Conservation (phyloP, 1,284 basidiomycete species). For the Apiotrichum porosum region DNA sequence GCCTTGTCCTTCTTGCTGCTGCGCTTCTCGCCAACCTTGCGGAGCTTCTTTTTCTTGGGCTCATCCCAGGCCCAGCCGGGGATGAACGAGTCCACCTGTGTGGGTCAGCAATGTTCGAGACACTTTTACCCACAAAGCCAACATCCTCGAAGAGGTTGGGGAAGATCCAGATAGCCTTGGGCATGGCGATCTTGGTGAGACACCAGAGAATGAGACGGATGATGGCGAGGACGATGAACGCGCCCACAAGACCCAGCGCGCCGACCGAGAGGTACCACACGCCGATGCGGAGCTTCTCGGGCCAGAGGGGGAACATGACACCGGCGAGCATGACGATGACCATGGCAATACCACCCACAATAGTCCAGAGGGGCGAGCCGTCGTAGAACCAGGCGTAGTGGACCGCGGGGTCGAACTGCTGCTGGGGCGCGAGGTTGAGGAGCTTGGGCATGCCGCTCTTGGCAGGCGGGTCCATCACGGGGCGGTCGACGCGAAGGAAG, state of each 20-base stretch:
- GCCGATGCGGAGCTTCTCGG: constrained; percentile 82
- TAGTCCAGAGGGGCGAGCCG: constrained; percentile 86
- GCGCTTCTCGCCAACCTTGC: constrained; percentile 22
- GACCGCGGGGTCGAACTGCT: constrained; percentile 65
- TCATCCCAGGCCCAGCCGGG: constrained; percentile 97
- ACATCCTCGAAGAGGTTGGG: constrained; percentile 98
- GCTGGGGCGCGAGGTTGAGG: constrained; percentile 72
- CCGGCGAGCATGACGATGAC: constrained; percentile 90
- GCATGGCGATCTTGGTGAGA: constrained; percentile 77
- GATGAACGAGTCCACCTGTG: constrained; percentile 91
- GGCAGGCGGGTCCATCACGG: constrained; percentile 53
- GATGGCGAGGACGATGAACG: constrained; percentile 89
- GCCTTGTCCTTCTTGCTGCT: constrained; percentile 17
- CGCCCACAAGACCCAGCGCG: constrained; percentile 79
- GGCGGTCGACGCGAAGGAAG: constrained; percentile 81
- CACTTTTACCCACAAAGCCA: constrained; percentile 73
- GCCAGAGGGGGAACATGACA: constrained; percentile 99
- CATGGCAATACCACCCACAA: constrained; percentile 88
- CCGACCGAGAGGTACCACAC: constrained; percentile 93
- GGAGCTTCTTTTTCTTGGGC: constrained; percentile 78
- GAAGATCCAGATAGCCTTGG: constrained; percentile 98
- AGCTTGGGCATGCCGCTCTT: constrained; percentile 69
- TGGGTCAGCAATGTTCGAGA: neutral
- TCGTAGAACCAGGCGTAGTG: constrained; percentile 98
- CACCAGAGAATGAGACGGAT: constrained; percentile 91